phyloP scores from a whole-genome alignment of 2,329 filamentous ascomycete genomes.

The Pestalotiopsis sp. region DNA sequence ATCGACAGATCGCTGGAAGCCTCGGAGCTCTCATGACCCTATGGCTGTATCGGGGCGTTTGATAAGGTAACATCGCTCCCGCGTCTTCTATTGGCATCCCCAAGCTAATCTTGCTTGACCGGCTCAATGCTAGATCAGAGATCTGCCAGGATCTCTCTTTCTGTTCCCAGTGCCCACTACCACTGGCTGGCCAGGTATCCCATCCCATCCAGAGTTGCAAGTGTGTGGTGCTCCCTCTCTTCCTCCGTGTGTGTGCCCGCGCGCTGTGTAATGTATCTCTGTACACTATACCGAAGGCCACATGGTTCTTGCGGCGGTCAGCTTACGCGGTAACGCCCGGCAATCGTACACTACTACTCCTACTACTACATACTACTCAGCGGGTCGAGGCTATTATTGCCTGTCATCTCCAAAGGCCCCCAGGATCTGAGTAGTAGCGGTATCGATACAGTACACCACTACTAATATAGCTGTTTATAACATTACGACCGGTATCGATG shows the following conservation, averaged over 20 bases:
- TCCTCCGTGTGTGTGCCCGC: not conserved
- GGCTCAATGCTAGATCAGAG: constrained; percentile 4
- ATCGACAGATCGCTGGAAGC: not conserved
- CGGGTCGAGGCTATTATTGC: not conserved
- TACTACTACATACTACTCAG: not conserved
- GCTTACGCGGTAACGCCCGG: constrained; percentile 2
- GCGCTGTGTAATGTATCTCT: not conserved
- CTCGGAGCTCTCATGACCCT: not conserved
- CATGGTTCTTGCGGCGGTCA: constrained; percentile 4
- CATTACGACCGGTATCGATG: too few species aligned
- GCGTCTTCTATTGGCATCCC: constrained; percentile 5
- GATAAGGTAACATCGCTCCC: constrained; percentile 10
- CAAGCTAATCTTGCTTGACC: constrained; percentile 8
- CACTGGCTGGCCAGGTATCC: not conserved
- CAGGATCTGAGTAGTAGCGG: not conserved
- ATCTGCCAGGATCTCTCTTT: constrained; percentile 5
- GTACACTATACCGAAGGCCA: not conserved
- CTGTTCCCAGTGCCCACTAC: not conserved
- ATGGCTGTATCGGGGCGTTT: not conserved
- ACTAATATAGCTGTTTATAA: not conserved
- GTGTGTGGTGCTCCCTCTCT: not conserved
- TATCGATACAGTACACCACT: not conserved
- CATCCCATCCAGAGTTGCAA: not conserved
- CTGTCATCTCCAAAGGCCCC: not conserved
- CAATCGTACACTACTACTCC: not conserved